Evolutionary conservation across 2,329 filamentous ascomycete genomes (phyloP).

Genomic region (Mycocentrospora acerina): DNA sequence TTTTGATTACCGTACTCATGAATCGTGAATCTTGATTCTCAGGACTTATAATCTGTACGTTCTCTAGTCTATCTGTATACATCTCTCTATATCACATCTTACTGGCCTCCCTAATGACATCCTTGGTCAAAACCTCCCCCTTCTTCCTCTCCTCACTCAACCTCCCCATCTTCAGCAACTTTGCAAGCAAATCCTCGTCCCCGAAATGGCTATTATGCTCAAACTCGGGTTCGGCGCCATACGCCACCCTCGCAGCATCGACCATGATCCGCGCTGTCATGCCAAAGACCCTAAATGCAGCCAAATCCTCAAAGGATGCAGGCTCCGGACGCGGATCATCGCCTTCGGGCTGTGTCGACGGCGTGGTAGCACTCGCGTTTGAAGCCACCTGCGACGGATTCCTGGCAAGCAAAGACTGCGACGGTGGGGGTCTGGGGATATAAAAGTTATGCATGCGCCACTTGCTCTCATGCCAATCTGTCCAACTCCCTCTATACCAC

Average conservation of each 20-base stretch:
- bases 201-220: constrained; percentile 68
- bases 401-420: constrained; percentile 8
- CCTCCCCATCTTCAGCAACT: constrained; percentile 58
- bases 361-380: background rate
- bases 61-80: too few species aligned
- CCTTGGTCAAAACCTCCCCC: constrained; percentile 55
- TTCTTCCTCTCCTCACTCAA: constrained; percentile 54
- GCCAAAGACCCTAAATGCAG: constrained; percentile 83
- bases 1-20: too few species aligned
- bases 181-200: constrained; percentile 65
- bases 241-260: constrained; percentile 83
- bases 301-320: constrained; percentile 42
- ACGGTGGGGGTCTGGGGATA: constrained; percentile 58
- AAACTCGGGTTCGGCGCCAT: constrained; percentile 79
- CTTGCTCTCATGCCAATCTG: constrained; percentile 71
- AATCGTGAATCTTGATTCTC: too few species aligned
- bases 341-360: constrained; percentile 13
- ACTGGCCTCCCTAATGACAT: constrained; percentile 53
- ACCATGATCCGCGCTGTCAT: constrained; percentile 92
- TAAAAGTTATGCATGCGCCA: constrained; percentile 94
- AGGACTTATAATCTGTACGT: too few species aligned
- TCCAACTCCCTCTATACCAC: constrained; percentile 88
- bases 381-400: constrained; percentile 4
- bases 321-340: constrained; percentile 41
- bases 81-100: constrained; percentile 48